A percentile compares a stretch with the other conserved stretches of the same genome.
These are phyloP conservation scores for Umbelopsis sp. DNA, from an alignment of 371 early-diverging fungal genomes.

Conservation along the genomic window DNA sequence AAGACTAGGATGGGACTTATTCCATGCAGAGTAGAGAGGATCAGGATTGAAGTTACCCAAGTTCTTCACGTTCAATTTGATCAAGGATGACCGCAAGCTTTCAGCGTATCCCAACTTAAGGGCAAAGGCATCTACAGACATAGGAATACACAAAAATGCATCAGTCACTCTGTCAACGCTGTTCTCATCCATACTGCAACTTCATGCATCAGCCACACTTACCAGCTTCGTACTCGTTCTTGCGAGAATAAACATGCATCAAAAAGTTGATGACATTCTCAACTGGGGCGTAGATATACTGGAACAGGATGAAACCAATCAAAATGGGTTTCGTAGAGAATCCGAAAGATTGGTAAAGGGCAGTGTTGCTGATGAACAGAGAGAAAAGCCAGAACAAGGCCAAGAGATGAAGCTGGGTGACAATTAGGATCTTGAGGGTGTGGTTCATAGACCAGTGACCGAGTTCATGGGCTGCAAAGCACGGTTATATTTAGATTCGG, in stretches of 20 bases:
- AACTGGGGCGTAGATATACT: constrained; percentile 78
- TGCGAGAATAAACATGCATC: constrained; percentile 83
- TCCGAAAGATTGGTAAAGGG: constrained; percentile 86
- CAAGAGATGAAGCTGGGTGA: constrained; percentile 81
- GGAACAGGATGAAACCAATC: constrained; percentile 90
- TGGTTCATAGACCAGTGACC: constrained; percentile 97
- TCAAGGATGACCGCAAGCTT: constrained; percentile 78
- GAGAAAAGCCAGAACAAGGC: constrained; percentile 86
- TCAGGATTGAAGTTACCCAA: constrained; percentile 89
- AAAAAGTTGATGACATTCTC: constrained; percentile 78
- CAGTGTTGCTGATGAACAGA: constrained; percentile 66
- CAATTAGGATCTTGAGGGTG: constrained; percentile 71
- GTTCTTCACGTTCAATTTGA: constrained; percentile 94
- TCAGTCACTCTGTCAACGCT: background rate
- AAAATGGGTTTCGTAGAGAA: constrained; percentile 78
- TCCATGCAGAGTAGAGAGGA: constrained; percentile 89
- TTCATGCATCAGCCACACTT: constrained; percentile 4
- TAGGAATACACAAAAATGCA: background rate
- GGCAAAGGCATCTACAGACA: constrained; percentile 81
- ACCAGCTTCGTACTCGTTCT: constrained; percentile 93
- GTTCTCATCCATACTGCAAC: too few species aligned
- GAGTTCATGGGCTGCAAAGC: constrained; percentile 83
- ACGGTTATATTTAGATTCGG: too few species aligned
- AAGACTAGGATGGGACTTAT: constrained; percentile 94
- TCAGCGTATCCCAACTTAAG: constrained; percentile 85